Evolutionary conservation across 2,329 filamentous ascomycete genomes (phyloP).

Genomic region (Verticillium dahliae): DNA sequence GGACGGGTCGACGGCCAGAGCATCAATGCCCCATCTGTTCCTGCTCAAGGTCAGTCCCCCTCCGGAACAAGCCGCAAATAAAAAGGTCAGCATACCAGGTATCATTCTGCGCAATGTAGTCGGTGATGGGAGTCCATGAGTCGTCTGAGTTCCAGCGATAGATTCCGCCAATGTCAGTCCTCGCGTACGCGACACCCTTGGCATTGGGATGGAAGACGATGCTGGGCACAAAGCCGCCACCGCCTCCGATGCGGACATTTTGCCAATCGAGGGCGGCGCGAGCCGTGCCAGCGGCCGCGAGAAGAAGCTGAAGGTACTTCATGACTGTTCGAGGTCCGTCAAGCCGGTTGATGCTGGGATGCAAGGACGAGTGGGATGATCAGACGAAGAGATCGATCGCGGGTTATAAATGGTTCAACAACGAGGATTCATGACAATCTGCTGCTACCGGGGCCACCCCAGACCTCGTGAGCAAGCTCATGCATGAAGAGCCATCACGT

Average conservation of each 20-base stretch:
- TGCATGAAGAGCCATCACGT: conserved; percentile 5
- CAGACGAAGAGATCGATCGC: too few species aligned
- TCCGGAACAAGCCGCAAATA: too few species aligned
- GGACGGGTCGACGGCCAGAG: conserved; percentile 48
- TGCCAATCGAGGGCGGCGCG: conserved; percentile 34
- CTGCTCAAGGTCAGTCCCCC: conserved; percentile 16
- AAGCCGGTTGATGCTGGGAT: neutral
- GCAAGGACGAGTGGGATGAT: neutral
- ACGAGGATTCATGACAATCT: neutral
- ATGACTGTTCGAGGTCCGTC: conserved; percentile 1
- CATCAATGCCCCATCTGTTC: conserved; percentile 52
- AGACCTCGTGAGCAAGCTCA: neutral
- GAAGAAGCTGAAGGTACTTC: conserved; percentile 6
- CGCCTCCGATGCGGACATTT: conserved; percentile 46
- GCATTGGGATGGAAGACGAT: conserved; percentile 48
- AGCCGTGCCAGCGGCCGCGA: conserved; percentile 14
- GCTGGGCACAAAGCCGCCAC: conserved; percentile 51
- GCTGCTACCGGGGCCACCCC: neutral
- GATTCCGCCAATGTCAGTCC: conserved; percentile 51
- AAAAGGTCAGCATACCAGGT: conserved; percentile 30
- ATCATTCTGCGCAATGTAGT: conserved; percentile 33
- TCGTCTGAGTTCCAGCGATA: conserved; percentile 50
- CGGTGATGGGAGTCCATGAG: conserved; percentile 46
- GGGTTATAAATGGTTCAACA: neutral
- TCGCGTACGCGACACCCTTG: conserved; percentile 46